Base-by-base conservation (phyloP, 805 yeast species). In the Ogataea haglerorum region DNA sequence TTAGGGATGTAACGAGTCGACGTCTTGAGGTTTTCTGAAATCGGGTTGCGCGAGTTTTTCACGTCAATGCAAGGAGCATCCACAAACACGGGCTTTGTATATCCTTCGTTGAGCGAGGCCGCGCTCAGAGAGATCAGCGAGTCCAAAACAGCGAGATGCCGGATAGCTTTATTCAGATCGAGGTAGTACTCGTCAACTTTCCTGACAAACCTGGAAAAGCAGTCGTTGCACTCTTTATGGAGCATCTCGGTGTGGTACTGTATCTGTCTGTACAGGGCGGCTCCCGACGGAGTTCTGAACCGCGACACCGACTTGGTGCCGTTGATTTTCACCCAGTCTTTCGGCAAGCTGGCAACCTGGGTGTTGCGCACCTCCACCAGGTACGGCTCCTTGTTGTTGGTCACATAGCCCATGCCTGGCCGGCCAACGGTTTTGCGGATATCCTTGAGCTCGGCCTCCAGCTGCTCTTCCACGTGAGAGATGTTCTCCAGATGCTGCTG, bases 241-340 rank as follows among this genome's bases (percentile, higher is more conserved):
- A 82, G 63, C 36, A 67, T 48, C 40, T 81, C 95, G 38, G 77
- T 72, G 36, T 79, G 78, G 49, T 80, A 80, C 45, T 78, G 81
- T 26, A 82, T 57, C 27, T 67, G 58, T 38, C 78, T 77, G 34
- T 80, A 70, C 19, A 85, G 62, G 12, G 65, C 62, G 2, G 67
- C 50, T 1, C 80, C 71, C 22, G 60, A 64, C 0, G 95, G 86
- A 0, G 95, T 70, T 43, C 89, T 67, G 59, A 78, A 90, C 42
- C 98, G 65, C 2, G 88, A 75, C 1, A 87, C 80, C 2, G 78
- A 60, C 46, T 78, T 68, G 34, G 95, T 75, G 7, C 83, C 83
- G 51, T 76, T 83, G 19, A 85, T 75, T 50, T 86, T 83, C 10
- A 82, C 63, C 96, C 96, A 91, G 37, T 76, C 78, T 2, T 65